Percentiles rank a stretch among this genome's conserved stretches.
phyloP scores from a whole-genome alignment of 176 grass and related monocot species.

The Carex myosuroides region DNA sequence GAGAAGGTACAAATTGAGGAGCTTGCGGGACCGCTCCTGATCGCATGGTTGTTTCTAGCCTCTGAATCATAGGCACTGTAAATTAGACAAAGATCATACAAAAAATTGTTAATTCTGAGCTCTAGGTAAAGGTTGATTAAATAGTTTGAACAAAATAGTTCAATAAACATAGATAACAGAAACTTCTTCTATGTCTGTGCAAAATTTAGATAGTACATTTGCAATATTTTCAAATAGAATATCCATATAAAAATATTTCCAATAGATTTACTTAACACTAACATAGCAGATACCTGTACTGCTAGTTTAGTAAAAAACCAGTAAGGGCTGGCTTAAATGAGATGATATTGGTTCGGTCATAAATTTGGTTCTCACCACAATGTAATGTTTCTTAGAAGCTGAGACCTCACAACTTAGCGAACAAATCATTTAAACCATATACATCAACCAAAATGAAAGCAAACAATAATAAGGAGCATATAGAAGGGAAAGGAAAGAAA shows the following conservation, averaged over 20 bases:
- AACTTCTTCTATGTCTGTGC: not conserved
- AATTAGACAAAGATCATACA: not conserved
- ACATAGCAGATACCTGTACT: not conserved
- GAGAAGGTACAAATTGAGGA: conserved; percentile 34
- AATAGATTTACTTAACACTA: not conserved
- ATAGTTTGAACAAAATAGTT: not conserved
- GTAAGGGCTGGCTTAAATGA: not conserved
- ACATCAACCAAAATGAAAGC: not conserved
- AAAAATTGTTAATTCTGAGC: not conserved
- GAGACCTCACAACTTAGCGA: not conserved
- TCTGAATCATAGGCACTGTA: conserved; percentile 73
- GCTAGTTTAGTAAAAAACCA: not conserved
- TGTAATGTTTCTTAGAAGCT: not conserved
- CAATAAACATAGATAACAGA: not conserved
- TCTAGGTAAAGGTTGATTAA: not conserved
- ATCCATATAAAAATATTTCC: not conserved
- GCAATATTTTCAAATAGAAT: not conserved
- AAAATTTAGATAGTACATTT: not conserved
- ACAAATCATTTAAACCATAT: not conserved
- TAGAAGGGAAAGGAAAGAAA: not conserved
- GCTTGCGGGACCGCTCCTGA: conserved; percentile 45
- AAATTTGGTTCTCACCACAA: not conserved
- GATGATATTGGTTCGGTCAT: not conserved
- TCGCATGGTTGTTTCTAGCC: conserved; percentile 48
- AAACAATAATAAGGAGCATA: conserved; percentile 16